A percentile compares a stretch with the other conserved stretches of the same genome.
Evolutionary conservation across 108 stramenopile genomes (phyloP).

Genomic region (Nannochloropsis oceanica): DNA sequence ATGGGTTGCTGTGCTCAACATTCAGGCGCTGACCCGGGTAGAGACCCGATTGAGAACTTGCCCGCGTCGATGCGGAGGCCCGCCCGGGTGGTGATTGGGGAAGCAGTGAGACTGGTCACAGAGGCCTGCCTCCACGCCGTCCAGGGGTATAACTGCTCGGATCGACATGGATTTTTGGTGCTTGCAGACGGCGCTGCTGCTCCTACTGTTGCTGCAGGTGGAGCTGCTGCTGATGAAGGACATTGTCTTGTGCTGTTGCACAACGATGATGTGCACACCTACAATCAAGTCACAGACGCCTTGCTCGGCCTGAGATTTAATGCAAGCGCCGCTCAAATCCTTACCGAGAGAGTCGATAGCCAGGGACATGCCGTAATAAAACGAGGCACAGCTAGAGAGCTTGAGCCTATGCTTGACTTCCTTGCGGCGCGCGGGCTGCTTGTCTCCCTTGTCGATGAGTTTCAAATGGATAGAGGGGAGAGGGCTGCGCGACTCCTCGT

Average conservation of each 20-base stretch:
- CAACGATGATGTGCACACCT: conserved; percentile 95
- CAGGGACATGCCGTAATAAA: conserved; percentile 9
- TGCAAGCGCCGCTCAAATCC: neutral
- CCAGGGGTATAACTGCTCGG: neutral
- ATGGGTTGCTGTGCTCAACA: conserved; percentile 73
- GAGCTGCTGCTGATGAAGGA: neutral
- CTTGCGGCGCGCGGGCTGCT: neutral
- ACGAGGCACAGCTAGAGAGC: neutral
- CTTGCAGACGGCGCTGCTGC: neutral
- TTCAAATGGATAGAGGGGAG: neutral
- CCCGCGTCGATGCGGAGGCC: neutral
- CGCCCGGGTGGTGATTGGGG: conserved; percentile 1
- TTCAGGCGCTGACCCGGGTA: conserved; percentile 34
- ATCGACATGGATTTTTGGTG: neutral
- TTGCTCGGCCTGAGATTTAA: conserved; percentile 26
- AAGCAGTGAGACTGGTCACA: conserved; percentile 9
- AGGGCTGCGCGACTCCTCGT: neutral
- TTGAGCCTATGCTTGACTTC: neutral
- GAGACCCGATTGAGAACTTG: neutral
- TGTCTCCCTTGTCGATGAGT: neutral
- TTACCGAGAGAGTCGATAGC: conserved; percentile 19
- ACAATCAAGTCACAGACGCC: conserved; percentile 74
- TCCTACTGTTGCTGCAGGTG: neutral
- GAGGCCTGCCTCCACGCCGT: neutral
- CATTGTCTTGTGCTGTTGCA: conserved; percentile 55